phyloP scores from a whole-genome alignment of 345 rosid genomes.

The Gynandropsis gynandra region DNA sequence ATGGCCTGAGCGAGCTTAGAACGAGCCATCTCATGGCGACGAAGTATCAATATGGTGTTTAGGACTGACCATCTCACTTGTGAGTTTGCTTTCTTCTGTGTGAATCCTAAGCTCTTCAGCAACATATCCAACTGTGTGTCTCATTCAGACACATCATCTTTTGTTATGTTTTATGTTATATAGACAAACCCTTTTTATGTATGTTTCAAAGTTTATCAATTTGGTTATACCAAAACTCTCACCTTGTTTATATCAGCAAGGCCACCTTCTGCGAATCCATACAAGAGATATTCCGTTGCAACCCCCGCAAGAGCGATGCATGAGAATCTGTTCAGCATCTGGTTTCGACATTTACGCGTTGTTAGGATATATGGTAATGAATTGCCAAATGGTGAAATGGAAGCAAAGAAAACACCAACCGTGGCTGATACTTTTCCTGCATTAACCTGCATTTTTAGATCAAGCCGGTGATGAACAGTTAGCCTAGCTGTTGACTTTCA shows the following conservation, averaged over 20 bases:
- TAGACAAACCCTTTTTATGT: no score
- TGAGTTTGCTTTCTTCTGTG: slow-evolving; percentile 84
- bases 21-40: slow-evolving; percentile 62
- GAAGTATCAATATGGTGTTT: slow-evolving; percentile 57
- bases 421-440: slow-evolving; percentile 66
- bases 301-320: slow-evolving; percentile 90
- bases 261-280: slow-evolving; percentile 80
- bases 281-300: slow-evolving; percentile 69
- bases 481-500: slow-evolving; percentile 13
- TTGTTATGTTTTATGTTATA: no score
- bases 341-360: slow-evolving; percentile 1
- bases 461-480: slow-evolving; percentile 9
- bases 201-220: background rate
- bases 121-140: slow-evolving; percentile 54
- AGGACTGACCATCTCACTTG: slow-evolving; percentile 87
- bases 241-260: slow-evolving; percentile 84
- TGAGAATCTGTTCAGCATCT: slow-evolving; percentile 86
- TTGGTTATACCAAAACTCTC: background rate
- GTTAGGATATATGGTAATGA: background rate
- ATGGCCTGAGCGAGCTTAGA: slow-evolving; percentile 68
- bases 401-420: slow-evolving; percentile 42
- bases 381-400: no score
- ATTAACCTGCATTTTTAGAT: slow-evolving; percentile 44
- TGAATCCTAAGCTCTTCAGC: slow-evolving; percentile 67
- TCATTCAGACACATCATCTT: no score